Percentiles rank a stretch among this genome's conserved stretches.
Evolutionary conservation across 1,284 basidiomycete species (phyloP).

Genomic region (Dichomitus squalens): DNA sequence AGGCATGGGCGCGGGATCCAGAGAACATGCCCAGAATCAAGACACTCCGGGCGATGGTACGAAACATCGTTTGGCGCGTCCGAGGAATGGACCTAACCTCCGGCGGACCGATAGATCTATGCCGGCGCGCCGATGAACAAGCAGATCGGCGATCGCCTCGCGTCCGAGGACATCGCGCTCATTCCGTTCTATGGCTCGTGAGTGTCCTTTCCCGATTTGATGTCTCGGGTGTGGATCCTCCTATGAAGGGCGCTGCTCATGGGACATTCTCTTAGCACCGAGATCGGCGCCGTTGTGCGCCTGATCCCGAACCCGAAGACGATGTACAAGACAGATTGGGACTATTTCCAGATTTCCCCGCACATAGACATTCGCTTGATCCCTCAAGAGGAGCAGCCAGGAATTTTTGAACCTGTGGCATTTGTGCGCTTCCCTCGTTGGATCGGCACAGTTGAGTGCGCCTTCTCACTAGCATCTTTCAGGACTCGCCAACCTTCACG

Average conservation of each 20-base stretch:
- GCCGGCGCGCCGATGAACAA: constrained; percentile 36
- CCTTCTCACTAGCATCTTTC: not conserved
- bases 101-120: constrained; percentile 29
- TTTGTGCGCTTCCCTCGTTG: constrained; percentile 19
- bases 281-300: constrained; percentile 11
- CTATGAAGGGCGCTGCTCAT: not conserved
- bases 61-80: not conserved
- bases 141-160: constrained; percentile 32
- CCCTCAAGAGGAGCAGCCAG: constrained; percentile 25
- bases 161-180: constrained; percentile 27
- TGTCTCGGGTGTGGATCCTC: not conserved
- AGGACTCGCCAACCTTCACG: constrained; percentile 20
- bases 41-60: constrained; percentile 27
- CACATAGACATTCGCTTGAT: constrained; percentile 21
- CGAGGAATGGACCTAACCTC: not conserved
- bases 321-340: constrained; percentile 27
- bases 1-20: constrained; percentile 27
- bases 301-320: constrained; percentile 14
- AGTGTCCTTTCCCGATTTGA: constrained; percentile 1
- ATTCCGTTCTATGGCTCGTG: constrained; percentile 34
- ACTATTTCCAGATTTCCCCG: constrained; percentile 29
- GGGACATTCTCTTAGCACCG: constrained; percentile 5
- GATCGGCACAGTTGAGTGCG: not conserved
- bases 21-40: constrained; percentile 23
- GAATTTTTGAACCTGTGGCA: constrained; percentile 27